A percentile compares a stretch with the other conserved stretches of the same genome.
Conservation (phyloP, 2,329 filamentous ascomycete genomes). For the Penicillium vulpinum region DNA sequence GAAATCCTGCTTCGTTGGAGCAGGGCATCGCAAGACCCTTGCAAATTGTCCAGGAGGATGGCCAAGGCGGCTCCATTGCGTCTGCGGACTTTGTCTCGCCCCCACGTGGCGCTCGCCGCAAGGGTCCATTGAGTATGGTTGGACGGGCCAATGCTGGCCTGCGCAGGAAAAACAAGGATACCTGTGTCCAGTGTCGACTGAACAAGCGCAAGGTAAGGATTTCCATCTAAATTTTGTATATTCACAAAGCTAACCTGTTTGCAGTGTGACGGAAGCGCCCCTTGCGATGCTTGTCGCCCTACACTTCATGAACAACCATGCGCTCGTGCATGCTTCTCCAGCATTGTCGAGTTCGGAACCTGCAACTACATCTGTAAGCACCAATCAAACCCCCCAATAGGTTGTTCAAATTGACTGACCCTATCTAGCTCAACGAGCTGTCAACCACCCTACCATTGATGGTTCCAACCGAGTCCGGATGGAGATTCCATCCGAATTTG, state of each 20-base stretch:
- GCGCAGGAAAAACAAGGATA: constrained; percentile 47
- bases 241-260: constrained; percentile 12
- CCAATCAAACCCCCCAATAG: not conserved
- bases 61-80: constrained; percentile 43
- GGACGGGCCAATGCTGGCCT: constrained; percentile 44
- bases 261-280: constrained; percentile 45
- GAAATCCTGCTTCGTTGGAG: constrained; percentile 30
- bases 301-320: constrained; percentile 47
- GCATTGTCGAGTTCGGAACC: constrained; percentile 46
- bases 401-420: constrained; percentile 18
- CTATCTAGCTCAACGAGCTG: constrained; percentile 43
- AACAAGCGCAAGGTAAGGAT: constrained; percentile 46
- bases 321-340: constrained; percentile 46
- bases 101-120: constrained; percentile 44
- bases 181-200: constrained; percentile 46
- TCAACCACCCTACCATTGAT: constrained; percentile 44
- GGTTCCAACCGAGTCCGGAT: constrained; percentile 39
- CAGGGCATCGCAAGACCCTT: constrained; percentile 34
- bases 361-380: constrained; percentile 49
- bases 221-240: not conserved
- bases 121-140: constrained; percentile 42
- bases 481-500: constrained; percentile 43
- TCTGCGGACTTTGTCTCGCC: constrained; percentile 45
- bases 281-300: constrained; percentile 45
- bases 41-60: constrained; percentile 48